Percentiles rank a stretch among this genome's conserved stretches.
Conservation (phyloP, 345 rosid genomes). For the Brassica juncea region DNA sequence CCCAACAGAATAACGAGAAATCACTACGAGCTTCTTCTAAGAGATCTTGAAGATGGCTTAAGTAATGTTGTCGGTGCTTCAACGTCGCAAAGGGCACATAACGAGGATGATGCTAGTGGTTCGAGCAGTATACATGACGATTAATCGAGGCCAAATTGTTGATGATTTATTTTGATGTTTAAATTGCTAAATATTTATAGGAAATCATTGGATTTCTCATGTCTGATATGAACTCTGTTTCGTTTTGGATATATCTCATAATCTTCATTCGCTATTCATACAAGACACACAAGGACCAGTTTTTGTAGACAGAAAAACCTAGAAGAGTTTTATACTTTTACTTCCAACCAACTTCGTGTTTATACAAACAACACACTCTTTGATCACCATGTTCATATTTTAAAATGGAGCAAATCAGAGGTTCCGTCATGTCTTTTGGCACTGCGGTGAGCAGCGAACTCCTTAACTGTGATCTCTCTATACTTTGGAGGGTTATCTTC, state of each 20-base stretch:
- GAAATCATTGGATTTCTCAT: not conserved
- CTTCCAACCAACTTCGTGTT: not conserved
- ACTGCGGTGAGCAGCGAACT: conserved; percentile 28
- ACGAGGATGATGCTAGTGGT: conserved; percentile 22
- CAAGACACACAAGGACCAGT: not conserved
- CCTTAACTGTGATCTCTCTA: conserved; percentile 45
- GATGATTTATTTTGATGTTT: not conserved
- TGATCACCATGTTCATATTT: conserved; percentile 17
- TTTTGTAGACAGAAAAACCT: not conserved
- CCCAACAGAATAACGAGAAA: conserved; percentile 61
- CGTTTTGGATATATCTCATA: not conserved
- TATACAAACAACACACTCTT: no score
- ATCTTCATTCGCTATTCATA: not conserved
- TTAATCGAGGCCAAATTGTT: not conserved
- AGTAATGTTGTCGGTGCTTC: conserved; percentile 47
- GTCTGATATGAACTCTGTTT: not conserved
- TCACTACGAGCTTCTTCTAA: conserved; percentile 65
- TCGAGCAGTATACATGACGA: conserved; percentile 4
- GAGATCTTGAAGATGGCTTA: conserved; percentile 67
- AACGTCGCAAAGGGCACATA: not conserved
- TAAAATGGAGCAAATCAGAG: conserved; percentile 40
- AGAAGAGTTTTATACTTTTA: no score
- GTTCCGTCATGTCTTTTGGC: conserved; percentile 48
- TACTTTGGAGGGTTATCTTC: conserved; percentile 52
- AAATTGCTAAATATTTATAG: not conserved